phyloP scores from a whole-genome alignment of 2,329 filamentous ascomycete species.

The Alternaria metachromatica region DNA sequence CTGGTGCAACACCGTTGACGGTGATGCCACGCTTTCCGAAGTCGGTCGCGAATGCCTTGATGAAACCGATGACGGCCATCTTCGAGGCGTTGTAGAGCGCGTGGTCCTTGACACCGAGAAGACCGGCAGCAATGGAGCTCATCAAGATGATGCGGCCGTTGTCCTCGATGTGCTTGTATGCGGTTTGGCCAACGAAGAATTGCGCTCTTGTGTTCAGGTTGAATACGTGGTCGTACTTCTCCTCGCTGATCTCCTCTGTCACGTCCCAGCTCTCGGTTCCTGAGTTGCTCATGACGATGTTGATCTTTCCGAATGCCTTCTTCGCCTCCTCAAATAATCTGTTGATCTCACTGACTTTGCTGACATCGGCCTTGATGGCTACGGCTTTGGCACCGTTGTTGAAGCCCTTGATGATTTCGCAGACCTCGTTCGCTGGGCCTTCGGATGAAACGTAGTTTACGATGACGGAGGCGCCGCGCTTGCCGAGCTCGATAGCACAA shows the following conservation, averaged over 20 bases:
- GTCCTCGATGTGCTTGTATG: conserved; percentile 71
- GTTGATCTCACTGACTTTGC: conserved; percentile 63
- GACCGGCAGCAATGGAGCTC: conserved; percentile 71
- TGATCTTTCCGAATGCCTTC: conserved; percentile 51
- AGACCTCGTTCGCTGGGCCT: conserved; percentile 57
- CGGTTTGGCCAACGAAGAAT: conserved; percentile 80
- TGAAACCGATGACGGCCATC: conserved; percentile 75
- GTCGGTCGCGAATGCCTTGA: conserved; percentile 74
- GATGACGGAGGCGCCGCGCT: conserved; percentile 68
- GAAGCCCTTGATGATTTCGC: conserved; percentile 54
- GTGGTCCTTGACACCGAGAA: conserved; percentile 73
- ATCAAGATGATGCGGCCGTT: conserved; percentile 78
- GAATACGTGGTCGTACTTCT: conserved; percentile 76
- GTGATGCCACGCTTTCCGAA: conserved; percentile 72
- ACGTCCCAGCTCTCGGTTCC: conserved; percentile 72
- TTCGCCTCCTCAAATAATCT: conserved; percentile 59
- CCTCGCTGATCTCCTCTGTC: conserved; percentile 71
- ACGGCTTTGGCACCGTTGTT: conserved; percentile 60
- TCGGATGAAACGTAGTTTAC: conserved; percentile 69
- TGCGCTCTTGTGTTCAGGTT: conserved; percentile 72
- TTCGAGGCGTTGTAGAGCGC: conserved; percentile 75
- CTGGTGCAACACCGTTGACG: conserved; percentile 75
- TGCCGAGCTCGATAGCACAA: conserved; percentile 71
- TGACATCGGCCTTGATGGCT: conserved; percentile 66
- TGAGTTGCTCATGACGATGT: conserved; percentile 60